Conservation (phyloP, 805 yeast species). For the Metschnikowia reukaufii region DNA sequence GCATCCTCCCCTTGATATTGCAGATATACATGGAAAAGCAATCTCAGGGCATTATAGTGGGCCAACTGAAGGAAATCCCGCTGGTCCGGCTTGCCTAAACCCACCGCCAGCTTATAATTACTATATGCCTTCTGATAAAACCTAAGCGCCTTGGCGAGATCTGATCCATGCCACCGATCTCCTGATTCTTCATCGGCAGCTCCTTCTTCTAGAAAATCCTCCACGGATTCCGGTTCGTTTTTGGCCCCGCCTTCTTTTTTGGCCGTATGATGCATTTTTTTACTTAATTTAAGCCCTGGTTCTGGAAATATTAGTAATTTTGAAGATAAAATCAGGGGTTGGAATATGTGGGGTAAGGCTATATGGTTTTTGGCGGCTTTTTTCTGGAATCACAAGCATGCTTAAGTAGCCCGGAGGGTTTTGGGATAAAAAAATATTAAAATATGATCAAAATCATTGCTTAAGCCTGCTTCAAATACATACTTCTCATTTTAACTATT, state of each 20-base stretch:
- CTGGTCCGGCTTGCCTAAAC: constrained; percentile 12
- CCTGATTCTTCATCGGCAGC: constrained; percentile 70
- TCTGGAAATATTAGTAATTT: constrained; percentile 8
- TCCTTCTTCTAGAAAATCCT: constrained; percentile 57
- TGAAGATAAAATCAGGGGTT: not conserved
- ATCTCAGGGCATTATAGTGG: constrained; percentile 58
- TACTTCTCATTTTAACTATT: constrained; percentile 8
- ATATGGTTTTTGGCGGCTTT: no score
- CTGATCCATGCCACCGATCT: constrained; percentile 70
- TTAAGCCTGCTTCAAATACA: no score
- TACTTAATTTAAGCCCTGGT: constrained; percentile 11
- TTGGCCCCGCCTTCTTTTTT: not conserved
- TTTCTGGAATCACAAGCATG: no score
- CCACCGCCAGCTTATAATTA: constrained; percentile 41
- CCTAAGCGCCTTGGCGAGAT: constrained; percentile 60
- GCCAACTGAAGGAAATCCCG: constrained; percentile 12
- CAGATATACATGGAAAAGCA: constrained; percentile 57
- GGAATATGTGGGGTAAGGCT: not conserved
- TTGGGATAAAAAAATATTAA: no score
- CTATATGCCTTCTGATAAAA: constrained; percentile 61
- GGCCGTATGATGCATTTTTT: constrained; percentile 1
- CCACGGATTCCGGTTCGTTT: constrained; percentile 33
- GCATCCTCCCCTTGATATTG: constrained; percentile 48
- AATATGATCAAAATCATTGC: not conserved
- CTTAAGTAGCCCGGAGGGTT: no score